phyloP scores from a whole-genome alignment of 768 basidiomycete genomes.

The Leccinum boreale region DNA sequence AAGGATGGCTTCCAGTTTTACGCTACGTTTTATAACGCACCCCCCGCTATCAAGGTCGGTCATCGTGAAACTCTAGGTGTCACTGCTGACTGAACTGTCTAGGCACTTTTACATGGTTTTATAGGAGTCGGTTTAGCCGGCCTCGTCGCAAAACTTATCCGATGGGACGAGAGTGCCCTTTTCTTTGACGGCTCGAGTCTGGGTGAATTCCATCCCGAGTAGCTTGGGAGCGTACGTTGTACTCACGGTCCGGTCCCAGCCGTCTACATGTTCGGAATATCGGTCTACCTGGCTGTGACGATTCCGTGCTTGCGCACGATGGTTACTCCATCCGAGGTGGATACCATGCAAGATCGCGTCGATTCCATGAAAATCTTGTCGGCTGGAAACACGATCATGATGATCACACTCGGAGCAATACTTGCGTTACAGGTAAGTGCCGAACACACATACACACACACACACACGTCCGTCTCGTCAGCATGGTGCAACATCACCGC shows the following conservation, averaged over 20 bases:
- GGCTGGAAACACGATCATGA: conserved; percentile 86
- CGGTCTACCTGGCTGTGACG: conserved; percentile 81
- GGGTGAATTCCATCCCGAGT: conserved; percentile 47
- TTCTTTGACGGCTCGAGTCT: conserved; percentile 92
- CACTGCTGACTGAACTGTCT: not conserved
- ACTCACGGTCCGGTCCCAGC: conserved; percentile 41
- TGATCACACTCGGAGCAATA: conserved; percentile 60
- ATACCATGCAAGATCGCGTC: conserved; percentile 62
- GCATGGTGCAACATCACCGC: conserved; percentile 1
- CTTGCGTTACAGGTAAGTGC: conserved; percentile 67
- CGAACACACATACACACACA: not conserved
- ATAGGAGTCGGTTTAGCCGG: conserved; percentile 74
- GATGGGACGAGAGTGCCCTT: conserved; percentile 90
- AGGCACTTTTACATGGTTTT: conserved; percentile 88
- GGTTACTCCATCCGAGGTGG: conserved; percentile 52
- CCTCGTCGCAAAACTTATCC: conserved; percentile 73
- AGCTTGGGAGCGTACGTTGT: not conserved
- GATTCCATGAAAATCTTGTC: conserved; percentile 80
- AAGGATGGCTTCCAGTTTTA: conserved; percentile 88
- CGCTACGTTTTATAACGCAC: conserved; percentile 88
- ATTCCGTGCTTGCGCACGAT: conserved; percentile 77
- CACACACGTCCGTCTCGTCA: not conserved
- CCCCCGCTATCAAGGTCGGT: conserved; percentile 87
- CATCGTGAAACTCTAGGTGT: not conserved
- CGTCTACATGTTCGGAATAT: conserved; percentile 69